Percentiles rank a stretch among this genome's conserved stretches.
Evolutionary conservation across 192 early-diverging fungal genomes (phyloP).

Genomic region (Haplosporangium gracile): DNA sequence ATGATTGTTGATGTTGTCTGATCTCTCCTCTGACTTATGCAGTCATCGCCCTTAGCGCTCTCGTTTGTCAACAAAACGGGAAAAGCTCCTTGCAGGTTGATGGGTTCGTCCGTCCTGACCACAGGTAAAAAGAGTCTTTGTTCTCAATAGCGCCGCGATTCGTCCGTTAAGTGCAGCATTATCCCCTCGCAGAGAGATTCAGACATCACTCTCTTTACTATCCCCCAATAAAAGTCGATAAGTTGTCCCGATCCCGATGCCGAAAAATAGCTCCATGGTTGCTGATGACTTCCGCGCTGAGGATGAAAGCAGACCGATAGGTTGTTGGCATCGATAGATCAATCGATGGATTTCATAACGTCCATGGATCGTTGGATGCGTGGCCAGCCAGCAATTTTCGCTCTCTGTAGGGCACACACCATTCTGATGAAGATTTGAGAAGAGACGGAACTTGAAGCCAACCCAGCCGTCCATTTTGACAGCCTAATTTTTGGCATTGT

Average conservation of each 20-base stretch:
- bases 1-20: not conserved
- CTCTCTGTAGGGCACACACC: not conserved
- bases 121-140: not conserved
- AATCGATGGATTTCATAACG: conserved; percentile 18
- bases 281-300: not conserved
- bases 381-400: not conserved
- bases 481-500: not conserved
- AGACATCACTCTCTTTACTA: not conserved
- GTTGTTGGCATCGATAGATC: conserved; percentile 21
- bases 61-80: too few relatives aligned
- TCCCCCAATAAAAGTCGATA: not conserved
- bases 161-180: not conserved
- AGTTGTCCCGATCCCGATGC: not conserved
- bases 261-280: not conserved
- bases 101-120: not conserved
- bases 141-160: not conserved
- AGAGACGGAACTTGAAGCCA: conserved; percentile 20
- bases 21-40: not conserved
- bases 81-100: not conserved
- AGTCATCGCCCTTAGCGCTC: not conserved
- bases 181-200: not conserved
- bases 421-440: conserved; percentile 23
- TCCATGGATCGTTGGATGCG: not conserved
- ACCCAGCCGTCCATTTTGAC: not conserved
- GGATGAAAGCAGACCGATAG: not conserved